phyloP scores from a whole-genome alignment of 345 rosid species.

The Dovyalis caffra region DNA sequence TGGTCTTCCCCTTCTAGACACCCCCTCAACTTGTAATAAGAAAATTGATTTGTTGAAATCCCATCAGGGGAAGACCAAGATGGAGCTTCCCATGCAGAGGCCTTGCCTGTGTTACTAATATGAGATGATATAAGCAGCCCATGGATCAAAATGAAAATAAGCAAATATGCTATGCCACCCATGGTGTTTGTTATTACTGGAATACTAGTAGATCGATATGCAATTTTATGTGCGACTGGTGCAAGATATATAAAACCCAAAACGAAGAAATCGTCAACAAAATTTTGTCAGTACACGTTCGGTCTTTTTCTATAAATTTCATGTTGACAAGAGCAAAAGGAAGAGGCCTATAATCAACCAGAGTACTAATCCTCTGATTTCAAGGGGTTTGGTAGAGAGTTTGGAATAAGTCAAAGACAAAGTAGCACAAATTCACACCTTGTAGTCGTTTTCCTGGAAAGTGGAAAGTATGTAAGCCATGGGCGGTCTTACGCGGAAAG shows the following conservation, averaged over 20 bases:
- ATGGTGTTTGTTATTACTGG: no score
- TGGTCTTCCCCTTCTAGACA: not conserved
- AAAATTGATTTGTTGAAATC: not conserved
- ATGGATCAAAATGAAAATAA: not conserved
- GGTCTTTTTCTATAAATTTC: no score
- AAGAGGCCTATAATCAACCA: not conserved
- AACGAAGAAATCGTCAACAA: not conserved
- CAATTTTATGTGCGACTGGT: no score
- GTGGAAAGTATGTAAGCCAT: no score
- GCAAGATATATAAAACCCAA: not conserved
- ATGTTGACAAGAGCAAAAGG: no score
- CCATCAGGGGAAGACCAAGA: no score
- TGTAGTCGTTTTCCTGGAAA: no score
- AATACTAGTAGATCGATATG: no score
- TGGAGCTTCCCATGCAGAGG: not conserved
- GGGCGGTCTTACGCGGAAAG: no score
- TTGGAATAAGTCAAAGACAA: not conserved
- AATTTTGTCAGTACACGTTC: no score
- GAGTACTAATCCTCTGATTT: not conserved
- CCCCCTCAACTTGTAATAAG: not conserved
- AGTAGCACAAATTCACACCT: no score
- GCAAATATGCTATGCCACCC: no score
- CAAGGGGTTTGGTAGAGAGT: not conserved
- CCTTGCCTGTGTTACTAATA: not conserved
- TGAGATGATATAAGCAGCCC: constrained; percentile 2